Base-by-base conservation (phyloP, 2,329 filamentous ascomycete species). In the Colletotrichum lupini region DNA sequence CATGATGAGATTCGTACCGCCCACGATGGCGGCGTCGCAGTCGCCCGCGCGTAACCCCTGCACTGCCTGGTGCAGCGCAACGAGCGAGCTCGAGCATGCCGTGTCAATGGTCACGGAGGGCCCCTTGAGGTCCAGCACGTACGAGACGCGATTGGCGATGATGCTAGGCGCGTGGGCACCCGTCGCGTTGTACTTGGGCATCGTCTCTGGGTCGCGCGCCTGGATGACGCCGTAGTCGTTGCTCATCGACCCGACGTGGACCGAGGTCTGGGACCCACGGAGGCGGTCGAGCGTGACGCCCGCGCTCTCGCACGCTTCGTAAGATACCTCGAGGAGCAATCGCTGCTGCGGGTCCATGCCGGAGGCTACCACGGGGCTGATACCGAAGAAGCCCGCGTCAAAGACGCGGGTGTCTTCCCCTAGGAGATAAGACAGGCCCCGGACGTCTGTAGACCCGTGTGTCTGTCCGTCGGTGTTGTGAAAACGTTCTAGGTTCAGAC, bases 41-140 rank as follows among this genome's bases (percentile, higher is more conserved):
- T 85, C 82, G 0, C 80, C 78, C 60, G 74, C 75, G 32, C 77
- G 77, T 12, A 86, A 75, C 67, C 77, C 79, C 60, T 83, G 79
- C 6, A 79, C 80, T 5, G 83, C 85, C 35, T 81, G 79, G 75
- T 86, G 84, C 2, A 87, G 75, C 14, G 82, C 82, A 6, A 83
- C 80, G 28, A 86, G 65, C 16, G 82, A 82, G 2, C 82, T 82
- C 24, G 84, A 86, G 74, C 87, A 89, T 1, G 85, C 87, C 0
- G 87, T 88, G 72, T 89, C 86, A 4, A 89, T 79, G 2, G 86
- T 86, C 77, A 87, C 80, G 53, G 83, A 85, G 0, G 86, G 83
- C 0, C 87, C 86, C 5, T 76, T 76, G 66, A 87, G 82, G 76
- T 88, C 81, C 74, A 85, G 87, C 63, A 83, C 84, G 76, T 87